A percentile compares a stretch with the other conserved stretches of the same genome.
These are phyloP conservation scores for Erythrophleum ivorense DNA, from an alignment of 331 rosid genomes.

Conservation along the genomic window DNA sequence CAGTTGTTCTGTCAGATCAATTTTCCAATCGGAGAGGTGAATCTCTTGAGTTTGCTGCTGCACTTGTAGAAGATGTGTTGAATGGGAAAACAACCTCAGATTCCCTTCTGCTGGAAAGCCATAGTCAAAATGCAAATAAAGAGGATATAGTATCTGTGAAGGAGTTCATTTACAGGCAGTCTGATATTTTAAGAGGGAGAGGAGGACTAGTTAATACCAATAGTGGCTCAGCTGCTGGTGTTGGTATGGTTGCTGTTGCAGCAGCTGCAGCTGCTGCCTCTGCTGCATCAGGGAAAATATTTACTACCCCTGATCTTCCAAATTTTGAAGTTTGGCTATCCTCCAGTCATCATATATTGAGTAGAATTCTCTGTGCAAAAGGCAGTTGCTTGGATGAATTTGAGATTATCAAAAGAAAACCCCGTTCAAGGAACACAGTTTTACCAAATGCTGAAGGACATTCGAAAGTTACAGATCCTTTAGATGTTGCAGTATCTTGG, in stretches of 20 bases:
- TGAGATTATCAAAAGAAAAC: conserved; percentile 72
- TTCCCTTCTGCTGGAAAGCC: conserved; percentile 86
- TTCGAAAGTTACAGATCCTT: conserved; percentile 62
- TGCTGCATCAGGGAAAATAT: conserved; percentile 74
- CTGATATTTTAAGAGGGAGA: conserved; percentile 86
- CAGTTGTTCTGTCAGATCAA: conserved; percentile 77
- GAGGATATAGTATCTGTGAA: conserved; percentile 77
- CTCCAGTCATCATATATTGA: conserved; percentile 72
- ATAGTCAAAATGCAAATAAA: conserved; percentile 67
- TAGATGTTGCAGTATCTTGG: conserved; percentile 83
- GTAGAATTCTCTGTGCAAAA: conserved; percentile 79
- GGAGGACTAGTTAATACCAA: conserved; percentile 72
- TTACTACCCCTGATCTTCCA: conserved; percentile 80
- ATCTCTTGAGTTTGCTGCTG: conserved; percentile 78
- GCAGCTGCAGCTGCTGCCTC: conserved; percentile 95
- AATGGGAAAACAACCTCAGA: conserved; percentile 85
- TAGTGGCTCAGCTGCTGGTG: conserved; percentile 78
- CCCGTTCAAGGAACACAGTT: conserved; percentile 56
- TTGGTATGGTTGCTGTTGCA: conserved; percentile 93
- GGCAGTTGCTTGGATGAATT: conserved; percentile 77
- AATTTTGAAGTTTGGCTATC: conserved; percentile 82
- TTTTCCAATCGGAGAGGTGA: conserved; percentile 66
- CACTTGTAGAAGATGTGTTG: conserved; percentile 79
- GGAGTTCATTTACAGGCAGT: conserved; percentile 87
- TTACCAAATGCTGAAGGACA: conserved; percentile 59